Evolutionary conservation across 768 basidiomycete genomes (phyloP).

Genomic region (Trametopsis cervina): DNA sequence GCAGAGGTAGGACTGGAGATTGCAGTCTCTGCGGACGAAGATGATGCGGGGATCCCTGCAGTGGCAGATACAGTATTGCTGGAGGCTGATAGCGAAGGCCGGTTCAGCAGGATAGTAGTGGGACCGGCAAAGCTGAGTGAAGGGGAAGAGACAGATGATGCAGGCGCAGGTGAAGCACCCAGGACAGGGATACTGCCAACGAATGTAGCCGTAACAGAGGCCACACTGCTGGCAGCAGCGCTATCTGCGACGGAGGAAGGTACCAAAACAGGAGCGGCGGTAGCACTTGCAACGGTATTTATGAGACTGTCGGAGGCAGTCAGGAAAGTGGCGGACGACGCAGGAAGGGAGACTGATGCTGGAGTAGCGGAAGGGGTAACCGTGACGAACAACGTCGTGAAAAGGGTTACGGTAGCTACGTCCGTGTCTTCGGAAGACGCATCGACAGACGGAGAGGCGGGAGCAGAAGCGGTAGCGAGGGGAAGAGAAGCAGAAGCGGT

Average conservation of each 20-base stretch:
- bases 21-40: not conserved
- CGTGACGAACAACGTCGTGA: conserved; percentile 5
- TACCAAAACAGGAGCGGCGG: not conserved
- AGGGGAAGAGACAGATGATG: not conserved
- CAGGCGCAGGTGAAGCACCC: not conserved
- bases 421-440: conserved; percentile 4
- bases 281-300: conserved; percentile 1
- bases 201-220: not conserved
- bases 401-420: conserved; percentile 9
- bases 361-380: conserved; percentile 5
- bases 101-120: not conserved
- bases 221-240: not conserved
- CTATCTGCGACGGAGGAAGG: not conserved
- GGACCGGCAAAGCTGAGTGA: not conserved
- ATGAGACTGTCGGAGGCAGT: not conserved
- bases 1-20: not conserved
- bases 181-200: not conserved
- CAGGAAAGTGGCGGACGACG: not conserved
- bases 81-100: not conserved
- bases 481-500: not conserved
- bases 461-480: not conserved
- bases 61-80: not conserved
- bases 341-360: not conserved
- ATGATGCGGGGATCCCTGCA: not conserved
- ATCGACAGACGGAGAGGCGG: not conserved